Evolutionary conservation across 768 basidiomycete genomes (phyloP).

Genomic region (Lactarius psammicola): DNA sequence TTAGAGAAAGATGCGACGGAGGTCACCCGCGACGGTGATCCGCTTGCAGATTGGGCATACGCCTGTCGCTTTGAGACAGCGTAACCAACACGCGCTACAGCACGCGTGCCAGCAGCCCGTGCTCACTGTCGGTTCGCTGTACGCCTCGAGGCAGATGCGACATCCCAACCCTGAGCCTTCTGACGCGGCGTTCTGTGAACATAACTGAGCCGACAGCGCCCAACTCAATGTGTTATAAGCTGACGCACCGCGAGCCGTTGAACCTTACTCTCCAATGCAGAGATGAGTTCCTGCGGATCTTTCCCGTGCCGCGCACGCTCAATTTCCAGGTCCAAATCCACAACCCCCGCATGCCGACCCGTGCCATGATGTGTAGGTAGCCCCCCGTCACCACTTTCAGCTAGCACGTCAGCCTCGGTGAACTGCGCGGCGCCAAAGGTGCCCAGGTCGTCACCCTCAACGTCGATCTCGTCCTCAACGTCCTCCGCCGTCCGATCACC

Average conservation of each 20-base stretch:
- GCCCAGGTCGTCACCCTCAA: conserved; percentile 72
- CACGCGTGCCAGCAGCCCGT: conserved; percentile 89
- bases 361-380: conserved; percentile 9
- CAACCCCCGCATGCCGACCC: conserved; percentile 30
- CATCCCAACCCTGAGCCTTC: conserved; percentile 45
- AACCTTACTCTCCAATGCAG: conserved; percentile 62
- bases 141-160: conserved; percentile 78
- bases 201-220: background rate
- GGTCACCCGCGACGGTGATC: conserved; percentile 72
- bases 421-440: conserved; percentile 73
- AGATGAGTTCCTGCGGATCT: conserved; percentile 43
- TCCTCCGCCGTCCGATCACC: conserved; percentile 57
- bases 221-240: conserved; percentile 38
- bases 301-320: conserved; percentile 54
- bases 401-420: conserved; percentile 66
- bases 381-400: conserved; percentile 4
- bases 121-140: conserved; percentile 73
- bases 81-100: conserved; percentile 79
- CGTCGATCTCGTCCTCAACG: conserved; percentile 76
- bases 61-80: conserved; percentile 78
- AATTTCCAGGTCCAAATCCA: conserved; percentile 45
- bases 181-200: background rate
- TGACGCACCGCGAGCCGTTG: conserved; percentile 39
- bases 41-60: conserved; percentile 87
- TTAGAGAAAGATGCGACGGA: conserved; percentile 73